Conservation (phyloP, 495 filamentous ascomycete genomes). For the Hypoxylon crocopeplum region DNA sequence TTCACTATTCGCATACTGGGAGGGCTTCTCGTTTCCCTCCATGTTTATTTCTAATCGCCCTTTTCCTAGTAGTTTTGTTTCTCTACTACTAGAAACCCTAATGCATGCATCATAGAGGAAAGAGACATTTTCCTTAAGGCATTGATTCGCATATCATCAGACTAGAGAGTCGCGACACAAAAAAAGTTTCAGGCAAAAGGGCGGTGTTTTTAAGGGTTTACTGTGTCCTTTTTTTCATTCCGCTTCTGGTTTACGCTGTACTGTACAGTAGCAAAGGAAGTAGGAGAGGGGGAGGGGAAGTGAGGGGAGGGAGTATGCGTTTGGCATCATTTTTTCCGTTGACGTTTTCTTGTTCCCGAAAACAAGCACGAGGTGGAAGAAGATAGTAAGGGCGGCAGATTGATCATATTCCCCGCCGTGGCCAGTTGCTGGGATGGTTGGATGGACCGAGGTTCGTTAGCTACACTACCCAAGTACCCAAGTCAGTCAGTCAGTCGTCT, state of each 20-base stretch:
- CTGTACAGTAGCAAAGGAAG: no score
- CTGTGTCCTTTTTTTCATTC: no score
- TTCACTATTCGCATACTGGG: no score
- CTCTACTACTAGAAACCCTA: constrained; percentile 14
- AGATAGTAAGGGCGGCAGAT: constrained; percentile 25
- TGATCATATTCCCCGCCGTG: constrained; percentile 12
- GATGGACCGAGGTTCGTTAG: no score
- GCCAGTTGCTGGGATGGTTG: no score
- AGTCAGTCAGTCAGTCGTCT: no score
- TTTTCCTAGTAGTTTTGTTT: background rate
- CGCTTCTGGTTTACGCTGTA: no score
- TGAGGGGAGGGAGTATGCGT: no score
- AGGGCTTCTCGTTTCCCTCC: constrained; percentile 8
- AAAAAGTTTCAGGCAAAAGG: background rate
- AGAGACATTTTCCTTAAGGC: background rate
- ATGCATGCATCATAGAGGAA: constrained; percentile 32
- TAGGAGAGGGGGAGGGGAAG: no score
- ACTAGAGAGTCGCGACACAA: background rate
- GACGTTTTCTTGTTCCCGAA: background rate
- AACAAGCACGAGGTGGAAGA: background rate
- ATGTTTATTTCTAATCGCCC: background rate
- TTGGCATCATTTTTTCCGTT: background rate
- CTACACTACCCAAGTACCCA: no score
- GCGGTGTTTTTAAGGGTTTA: no score
- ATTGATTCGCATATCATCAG: background rate